Conservation (phyloP, 2,329 filamentous ascomycete species). For the Alternaria conjuncta region DNA sequence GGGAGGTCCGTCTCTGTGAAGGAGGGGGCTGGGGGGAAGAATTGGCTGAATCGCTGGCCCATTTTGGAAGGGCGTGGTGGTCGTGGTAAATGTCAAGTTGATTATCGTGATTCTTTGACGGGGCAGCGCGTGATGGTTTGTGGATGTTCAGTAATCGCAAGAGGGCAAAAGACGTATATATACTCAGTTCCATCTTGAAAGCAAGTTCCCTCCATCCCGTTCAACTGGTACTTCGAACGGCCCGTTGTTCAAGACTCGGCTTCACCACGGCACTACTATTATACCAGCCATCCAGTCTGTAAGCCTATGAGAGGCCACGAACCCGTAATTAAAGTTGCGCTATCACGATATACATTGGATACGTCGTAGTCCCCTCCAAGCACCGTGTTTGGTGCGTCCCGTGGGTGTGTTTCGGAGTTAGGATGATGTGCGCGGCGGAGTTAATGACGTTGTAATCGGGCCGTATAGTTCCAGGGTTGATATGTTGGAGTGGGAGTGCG, state of each 20-base stretch:
- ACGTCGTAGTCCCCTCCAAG: not conserved
- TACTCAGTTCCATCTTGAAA: not conserved
- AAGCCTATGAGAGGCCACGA: not conserved
- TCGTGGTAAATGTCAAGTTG: too few species aligned
- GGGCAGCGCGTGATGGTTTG: too few species aligned
- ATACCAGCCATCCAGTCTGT: not conserved
- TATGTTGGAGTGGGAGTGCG: not conserved
- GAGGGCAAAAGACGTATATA: not conserved
- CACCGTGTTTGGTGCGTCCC: not conserved
- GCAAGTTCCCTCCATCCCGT: not conserved
- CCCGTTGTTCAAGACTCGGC: not conserved
- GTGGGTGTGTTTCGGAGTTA: not conserved
- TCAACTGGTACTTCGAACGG: not conserved
- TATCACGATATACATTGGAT: not conserved
- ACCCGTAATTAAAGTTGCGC: not conserved
- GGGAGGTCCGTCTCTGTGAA: conserved; percentile 53
- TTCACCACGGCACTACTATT: not conserved
- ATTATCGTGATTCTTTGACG: too few species aligned
- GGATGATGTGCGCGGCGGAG: not conserved
- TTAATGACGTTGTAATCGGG: not conserved
- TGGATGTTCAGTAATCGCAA: too few species aligned
- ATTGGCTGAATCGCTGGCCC: not conserved
- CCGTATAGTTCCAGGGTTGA: not conserved
- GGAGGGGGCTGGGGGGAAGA: conserved; percentile 44
- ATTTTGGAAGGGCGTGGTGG: not conserved